A percentile compares a stretch with the other conserved stretches of the same genome.
phyloP scores from a whole-genome alignment of 2,329 filamentous ascomycete species.

The Epichloe typhina region DNA sequence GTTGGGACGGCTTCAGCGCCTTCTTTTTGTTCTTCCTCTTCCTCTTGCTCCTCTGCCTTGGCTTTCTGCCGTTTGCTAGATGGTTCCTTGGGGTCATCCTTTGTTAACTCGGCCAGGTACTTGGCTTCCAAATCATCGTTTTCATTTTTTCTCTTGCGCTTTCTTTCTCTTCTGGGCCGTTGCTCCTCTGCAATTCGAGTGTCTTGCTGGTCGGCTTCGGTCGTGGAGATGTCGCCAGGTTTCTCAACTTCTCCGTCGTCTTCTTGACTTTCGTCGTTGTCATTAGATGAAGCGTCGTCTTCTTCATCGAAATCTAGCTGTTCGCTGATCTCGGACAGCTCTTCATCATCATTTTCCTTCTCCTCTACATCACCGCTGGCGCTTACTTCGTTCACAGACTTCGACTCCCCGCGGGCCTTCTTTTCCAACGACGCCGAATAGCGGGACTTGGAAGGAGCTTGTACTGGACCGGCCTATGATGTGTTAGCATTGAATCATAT shows the following conservation, averaged over 20 bases:
- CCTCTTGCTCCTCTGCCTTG: conserved; percentile 10
- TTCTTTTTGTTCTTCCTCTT: conserved; percentile 22
- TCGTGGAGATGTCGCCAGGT: background rate
- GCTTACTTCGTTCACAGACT: conserved; percentile 11
- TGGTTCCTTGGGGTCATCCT: conserved; percentile 45
- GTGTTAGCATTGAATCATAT: background rate
- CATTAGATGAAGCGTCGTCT: conserved; percentile 11
- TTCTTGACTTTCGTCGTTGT: conserved; percentile 11
- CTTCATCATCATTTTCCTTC: conserved; percentile 17
- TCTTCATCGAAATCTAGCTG: conserved; percentile 17
- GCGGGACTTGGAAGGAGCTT: conserved; percentile 29
- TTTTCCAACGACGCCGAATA: conserved; percentile 27
- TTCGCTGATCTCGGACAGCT: conserved; percentile 15
- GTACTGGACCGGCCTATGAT: conserved; percentile 37
- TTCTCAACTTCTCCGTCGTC: conserved; percentile 9
- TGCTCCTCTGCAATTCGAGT: conserved; percentile 22
- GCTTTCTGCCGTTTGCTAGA: conserved; percentile 41
- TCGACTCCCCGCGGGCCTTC: conserved; percentile 13
- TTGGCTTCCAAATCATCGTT: conserved; percentile 57
- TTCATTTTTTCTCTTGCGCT: conserved; percentile 54
- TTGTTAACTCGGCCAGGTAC: conserved; percentile 53
- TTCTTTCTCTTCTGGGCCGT: conserved; percentile 35
- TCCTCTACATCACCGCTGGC: conserved; percentile 15
- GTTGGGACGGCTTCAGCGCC: conserved; percentile 32
- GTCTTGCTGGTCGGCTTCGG: conserved; percentile 6